A percentile compares a stretch with the other conserved stretches of the same genome.
Evolutionary conservation across 768 basidiomycete species (phyloP).

Genomic region (Tulasnella sp.): DNA sequence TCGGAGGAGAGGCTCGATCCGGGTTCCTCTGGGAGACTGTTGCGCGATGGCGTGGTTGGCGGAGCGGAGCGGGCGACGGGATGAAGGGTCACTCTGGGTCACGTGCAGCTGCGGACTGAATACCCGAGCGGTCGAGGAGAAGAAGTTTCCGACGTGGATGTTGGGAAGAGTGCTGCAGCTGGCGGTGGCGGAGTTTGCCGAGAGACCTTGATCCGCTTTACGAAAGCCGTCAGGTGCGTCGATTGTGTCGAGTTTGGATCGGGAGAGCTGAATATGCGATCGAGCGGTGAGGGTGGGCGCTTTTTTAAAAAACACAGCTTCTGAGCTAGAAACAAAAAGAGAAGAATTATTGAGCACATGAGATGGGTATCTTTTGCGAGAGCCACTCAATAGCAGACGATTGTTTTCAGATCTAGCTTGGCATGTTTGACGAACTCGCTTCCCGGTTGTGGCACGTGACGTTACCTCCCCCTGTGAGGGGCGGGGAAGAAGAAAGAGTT

Average conservation of each 20-base stretch:
- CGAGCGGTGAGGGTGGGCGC: too few relatives aligned
- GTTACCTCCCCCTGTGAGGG: neutral
- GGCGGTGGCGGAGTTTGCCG: neutral
- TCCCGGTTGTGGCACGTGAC: neutral
- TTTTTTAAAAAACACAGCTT: neutral
- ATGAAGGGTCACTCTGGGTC: neutral
- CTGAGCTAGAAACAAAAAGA: neutral
- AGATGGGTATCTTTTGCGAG: neutral
- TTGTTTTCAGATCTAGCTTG: neutral
- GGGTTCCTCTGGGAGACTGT: neutral
- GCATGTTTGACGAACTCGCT: too few relatives aligned
- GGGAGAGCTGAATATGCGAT: neutral
- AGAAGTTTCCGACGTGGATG: neutral
- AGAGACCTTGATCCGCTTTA: neutral
- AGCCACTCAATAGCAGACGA: neutral
- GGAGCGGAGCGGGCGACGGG: neutral
- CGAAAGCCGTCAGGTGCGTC: neutral
- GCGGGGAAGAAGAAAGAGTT: neutral
- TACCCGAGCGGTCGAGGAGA: neutral
- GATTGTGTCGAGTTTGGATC: neutral
- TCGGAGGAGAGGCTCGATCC: slow-evolving; percentile 1
- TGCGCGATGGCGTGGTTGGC: neutral
- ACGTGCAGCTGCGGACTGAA: too few relatives aligned
- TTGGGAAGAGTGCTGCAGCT: neutral
- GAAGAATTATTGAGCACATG: neutral